Evolutionary conservation across 2,329 filamentous ascomycete genomes (phyloP).

Genomic region (Fusarium protoensiforme): DNA sequence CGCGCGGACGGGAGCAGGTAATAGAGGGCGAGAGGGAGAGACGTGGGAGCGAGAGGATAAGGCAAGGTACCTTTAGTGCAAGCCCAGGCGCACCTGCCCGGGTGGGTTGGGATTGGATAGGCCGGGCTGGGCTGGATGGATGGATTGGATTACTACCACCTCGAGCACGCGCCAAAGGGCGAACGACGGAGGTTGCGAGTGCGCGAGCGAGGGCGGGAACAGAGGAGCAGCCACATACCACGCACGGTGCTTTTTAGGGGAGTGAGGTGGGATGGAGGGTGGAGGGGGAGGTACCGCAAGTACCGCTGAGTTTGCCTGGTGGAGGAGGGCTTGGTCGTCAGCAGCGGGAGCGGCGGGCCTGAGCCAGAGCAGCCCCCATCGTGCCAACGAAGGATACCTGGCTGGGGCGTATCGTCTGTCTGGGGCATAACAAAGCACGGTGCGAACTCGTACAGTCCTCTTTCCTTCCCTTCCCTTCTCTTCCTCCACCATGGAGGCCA

Average conservation of each 20-base stretch:
- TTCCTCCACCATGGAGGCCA: neutral
- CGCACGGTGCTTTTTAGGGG: constrained; percentile 42
- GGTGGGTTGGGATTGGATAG: constrained; percentile 33
- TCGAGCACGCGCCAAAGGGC: constrained; percentile 37
- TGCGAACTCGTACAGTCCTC: constrained; percentile 8
- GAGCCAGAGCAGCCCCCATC: constrained; percentile 11
- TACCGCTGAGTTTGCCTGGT: constrained; percentile 2
- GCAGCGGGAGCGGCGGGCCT: constrained; percentile 29
- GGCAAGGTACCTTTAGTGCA: constrained; percentile 32
- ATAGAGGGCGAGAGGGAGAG: constrained; percentile 29
- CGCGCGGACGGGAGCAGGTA: constrained; percentile 29
- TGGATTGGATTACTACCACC: constrained; percentile 11
- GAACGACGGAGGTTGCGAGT: constrained; percentile 29
- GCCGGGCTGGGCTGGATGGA: neutral
- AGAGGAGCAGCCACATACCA: constrained; percentile 43
- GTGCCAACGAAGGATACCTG: constrained; percentile 22
- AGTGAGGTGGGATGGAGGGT: constrained; percentile 35
- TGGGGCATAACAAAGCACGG: constrained; percentile 21
- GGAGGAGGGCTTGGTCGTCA: constrained; percentile 26
- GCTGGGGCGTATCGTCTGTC: constrained; percentile 13
- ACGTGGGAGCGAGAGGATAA: constrained; percentile 35
- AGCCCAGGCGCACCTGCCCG: constrained; percentile 29
- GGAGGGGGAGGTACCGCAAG: constrained; percentile 19
- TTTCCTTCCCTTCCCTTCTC: neutral
- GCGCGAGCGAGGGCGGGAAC: constrained; percentile 10